Conservation (phyloP, 306 rosid species). For the Pueraria montana region DNA sequence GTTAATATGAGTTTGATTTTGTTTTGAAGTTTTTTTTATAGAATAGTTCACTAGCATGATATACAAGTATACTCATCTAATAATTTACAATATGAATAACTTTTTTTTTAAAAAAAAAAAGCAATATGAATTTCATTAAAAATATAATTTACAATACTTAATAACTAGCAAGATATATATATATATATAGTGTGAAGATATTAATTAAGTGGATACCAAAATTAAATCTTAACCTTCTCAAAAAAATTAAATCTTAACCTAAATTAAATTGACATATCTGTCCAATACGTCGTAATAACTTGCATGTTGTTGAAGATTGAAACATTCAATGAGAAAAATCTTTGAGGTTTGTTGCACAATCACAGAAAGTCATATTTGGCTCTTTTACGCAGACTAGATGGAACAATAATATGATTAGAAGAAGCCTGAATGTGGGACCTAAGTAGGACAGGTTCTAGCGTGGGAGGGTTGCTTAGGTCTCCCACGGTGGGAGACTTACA, state of each 20-base stretch:
- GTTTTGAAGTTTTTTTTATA: too few species aligned
- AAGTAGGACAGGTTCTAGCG: too few species aligned
- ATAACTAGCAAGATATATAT: background rate
- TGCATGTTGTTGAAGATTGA: constrained; percentile 27
- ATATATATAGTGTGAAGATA: background rate
- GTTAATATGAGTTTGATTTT: too few species aligned
- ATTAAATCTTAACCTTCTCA: background rate
- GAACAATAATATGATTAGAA: background rate
- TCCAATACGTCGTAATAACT: background rate
- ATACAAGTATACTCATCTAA: too few species aligned
- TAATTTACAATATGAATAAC: too few species aligned
- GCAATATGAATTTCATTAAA: too few species aligned
- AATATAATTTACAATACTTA: background rate
- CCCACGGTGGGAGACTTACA: too few species aligned
- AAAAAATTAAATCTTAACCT: background rate
- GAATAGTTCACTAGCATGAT: too few species aligned
- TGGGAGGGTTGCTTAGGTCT: too few species aligned
- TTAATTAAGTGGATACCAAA: background rate
- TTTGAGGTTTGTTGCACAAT: background rate
- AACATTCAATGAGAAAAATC: background rate
- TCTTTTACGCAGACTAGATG: background rate
- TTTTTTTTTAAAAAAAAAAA: too few species aligned
- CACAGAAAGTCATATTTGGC: constrained; percentile 7
- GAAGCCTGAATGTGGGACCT: background rate
- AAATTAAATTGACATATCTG: background rate